Percentiles rank a stretch among this genome's conserved stretches.
Evolutionary conservation across 805 yeast genomes (phyloP).

Genomic region (Clavispora fructus): DNA sequence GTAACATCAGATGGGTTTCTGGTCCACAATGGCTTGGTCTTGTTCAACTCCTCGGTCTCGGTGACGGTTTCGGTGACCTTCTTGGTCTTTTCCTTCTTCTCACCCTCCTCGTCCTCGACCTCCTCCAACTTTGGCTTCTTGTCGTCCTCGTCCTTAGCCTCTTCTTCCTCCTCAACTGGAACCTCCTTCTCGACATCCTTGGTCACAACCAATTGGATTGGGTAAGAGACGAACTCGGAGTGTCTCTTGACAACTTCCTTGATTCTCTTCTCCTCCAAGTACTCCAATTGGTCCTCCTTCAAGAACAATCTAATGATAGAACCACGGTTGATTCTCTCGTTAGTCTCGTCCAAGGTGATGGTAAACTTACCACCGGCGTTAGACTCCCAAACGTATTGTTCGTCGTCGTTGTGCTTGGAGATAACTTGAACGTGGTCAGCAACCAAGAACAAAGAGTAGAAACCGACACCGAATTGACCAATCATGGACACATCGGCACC

Average conservation of each 20-base stretch:
- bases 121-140: constrained; percentile 68
- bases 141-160: constrained; percentile 58
- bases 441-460: constrained; percentile 98
- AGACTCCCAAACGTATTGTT: constrained; percentile 99
- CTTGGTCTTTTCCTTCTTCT: constrained; percentile 73
- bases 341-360: constrained; percentile 81
- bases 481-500: constrained; percentile 99
- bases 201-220: constrained; percentile 95
- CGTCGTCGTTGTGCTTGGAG: constrained; percentile 97
- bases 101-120: constrained; percentile 58
- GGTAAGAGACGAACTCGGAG: constrained; percentile 98
- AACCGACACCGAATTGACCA: constrained; percentile 99
- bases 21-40: constrained; percentile 99
- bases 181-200: constrained; percentile 99
- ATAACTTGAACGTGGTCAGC: constrained; percentile 98
- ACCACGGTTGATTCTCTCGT: constrained; percentile 92
- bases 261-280: constrained; percentile 98
- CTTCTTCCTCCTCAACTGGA: constrained; percentile 67
- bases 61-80: constrained; percentile 88
- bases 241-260: constrained; percentile 99
- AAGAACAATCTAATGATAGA: constrained; percentile 89
- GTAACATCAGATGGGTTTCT: constrained; percentile 97
- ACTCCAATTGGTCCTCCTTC: constrained; percentile 98
- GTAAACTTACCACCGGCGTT: constrained; percentile 99
- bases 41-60: constrained; percentile 97